Conservation (phyloP, 345 rosid genomes). For the Aquilaria yunnanensis region DNA sequence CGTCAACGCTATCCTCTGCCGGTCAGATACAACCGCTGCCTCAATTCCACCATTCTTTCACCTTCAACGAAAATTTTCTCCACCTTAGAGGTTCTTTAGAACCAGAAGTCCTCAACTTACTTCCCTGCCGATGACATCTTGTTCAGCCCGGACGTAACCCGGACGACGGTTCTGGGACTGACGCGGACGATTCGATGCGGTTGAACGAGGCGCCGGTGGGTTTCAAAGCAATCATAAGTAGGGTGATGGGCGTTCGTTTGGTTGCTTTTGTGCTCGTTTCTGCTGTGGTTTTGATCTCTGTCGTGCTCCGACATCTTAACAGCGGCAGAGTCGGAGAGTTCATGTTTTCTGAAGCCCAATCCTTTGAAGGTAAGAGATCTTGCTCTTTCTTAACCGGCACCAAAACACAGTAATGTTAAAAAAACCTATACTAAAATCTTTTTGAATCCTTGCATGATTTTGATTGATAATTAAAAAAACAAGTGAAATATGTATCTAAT, state of each 20-base stretch:
- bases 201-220: constrained; percentile 22
- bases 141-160: constrained; percentile 10
- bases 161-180: constrained; percentile 12
- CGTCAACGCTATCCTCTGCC: too few species aligned
- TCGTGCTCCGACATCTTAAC: constrained; percentile 39
- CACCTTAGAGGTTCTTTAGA: too few species aligned
- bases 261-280: constrained; percentile 28
- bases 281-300: constrained; percentile 34
- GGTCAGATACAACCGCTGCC: too few species aligned
- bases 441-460: not conserved
- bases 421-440: not conserved
- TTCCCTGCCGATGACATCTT: too few species aligned
- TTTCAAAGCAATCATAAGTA: constrained; percentile 14
- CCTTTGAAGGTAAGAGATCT: constrained; percentile 22
- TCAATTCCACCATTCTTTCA: too few species aligned
- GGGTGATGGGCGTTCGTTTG: constrained; percentile 31
- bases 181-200: not conserved
- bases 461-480: not conserved
- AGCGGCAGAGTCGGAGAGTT: constrained; percentile 22
- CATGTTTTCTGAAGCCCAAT: constrained; percentile 4
- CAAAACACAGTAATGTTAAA: too few species aligned
- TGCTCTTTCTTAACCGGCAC: too few species aligned
- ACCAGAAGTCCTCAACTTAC: too few species aligned
- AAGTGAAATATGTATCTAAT: too few species aligned
- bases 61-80: too few species aligned